phyloP scores from a whole-genome alignment of 2,329 filamentous ascomycete genomes.

The Pseudogymnoascus sp. region DNA sequence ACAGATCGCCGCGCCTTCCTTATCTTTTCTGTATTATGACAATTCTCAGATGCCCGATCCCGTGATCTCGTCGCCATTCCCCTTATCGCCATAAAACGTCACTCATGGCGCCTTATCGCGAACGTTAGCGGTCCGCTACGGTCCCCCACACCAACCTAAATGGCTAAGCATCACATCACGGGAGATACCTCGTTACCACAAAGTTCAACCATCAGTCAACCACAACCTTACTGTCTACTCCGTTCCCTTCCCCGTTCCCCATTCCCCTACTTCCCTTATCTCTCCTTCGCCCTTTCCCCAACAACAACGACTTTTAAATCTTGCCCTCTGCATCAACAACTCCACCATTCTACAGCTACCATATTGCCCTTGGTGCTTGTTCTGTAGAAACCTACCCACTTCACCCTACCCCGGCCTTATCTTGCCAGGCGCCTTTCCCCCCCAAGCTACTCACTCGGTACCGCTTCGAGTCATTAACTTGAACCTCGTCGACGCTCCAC shows the following conservation, averaged over 20 bases:
- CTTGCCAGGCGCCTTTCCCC: constrained; percentile 1
- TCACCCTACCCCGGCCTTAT: constrained; percentile 7
- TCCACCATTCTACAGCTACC: not conserved
- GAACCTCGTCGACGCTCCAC: constrained; percentile 1
- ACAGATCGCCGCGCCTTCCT: not conserved
- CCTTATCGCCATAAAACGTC: constrained; percentile 8
- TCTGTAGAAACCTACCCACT: not conserved
- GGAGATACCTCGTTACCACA: constrained; percentile 7
- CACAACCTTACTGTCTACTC: constrained; percentile 5
- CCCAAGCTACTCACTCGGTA: not conserved
- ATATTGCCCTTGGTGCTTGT: not conserved
- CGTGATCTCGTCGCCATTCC: not conserved
- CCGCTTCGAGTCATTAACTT: constrained; percentile 9
- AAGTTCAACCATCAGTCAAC: constrained; percentile 1
- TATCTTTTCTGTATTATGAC: not conserved
- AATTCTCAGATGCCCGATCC: not conserved
- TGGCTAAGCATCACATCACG: constrained; percentile 5
- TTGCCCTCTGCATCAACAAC: not conserved
- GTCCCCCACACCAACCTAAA: constrained; percentile 1
- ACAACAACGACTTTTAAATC: not conserved
- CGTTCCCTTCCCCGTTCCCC: not conserved
- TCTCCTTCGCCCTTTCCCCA: not conserved
- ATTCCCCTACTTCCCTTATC: not conserved
- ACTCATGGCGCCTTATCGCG: constrained; percentile 8
- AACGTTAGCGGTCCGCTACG: constrained; percentile 3